These are phyloP conservation scores for Suhomyces pyralidae DNA, from an alignment of 805 yeast genomes.

Conservation along the genomic window DNA sequence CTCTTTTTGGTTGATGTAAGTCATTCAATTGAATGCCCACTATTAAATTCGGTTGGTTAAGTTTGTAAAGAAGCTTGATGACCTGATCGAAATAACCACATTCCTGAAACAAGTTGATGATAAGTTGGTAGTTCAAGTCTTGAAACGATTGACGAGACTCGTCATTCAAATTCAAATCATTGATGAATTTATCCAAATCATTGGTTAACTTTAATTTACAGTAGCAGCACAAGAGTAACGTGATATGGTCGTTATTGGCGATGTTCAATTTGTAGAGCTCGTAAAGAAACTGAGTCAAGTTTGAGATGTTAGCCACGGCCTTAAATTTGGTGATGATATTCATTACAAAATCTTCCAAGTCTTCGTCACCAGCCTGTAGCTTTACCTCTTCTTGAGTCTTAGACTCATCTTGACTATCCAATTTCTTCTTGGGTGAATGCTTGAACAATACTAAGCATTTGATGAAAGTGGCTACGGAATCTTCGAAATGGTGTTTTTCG, in stretches of 20 bases:
- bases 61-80: slow-evolving; percentile 62
- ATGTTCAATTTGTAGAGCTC: slow-evolving; percentile 51
- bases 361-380: slow-evolving; percentile 14
- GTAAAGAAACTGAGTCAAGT: slow-evolving; percentile 62
- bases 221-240: slow-evolving; percentile 72
- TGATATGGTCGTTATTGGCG: slow-evolving; percentile 78
- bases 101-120: slow-evolving; percentile 69
- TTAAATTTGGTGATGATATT: slow-evolving; percentile 76
- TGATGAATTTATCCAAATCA: slow-evolving; percentile 57
- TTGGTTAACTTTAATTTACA: slow-evolving; percentile 67
- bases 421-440: background rate
- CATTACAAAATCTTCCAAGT: slow-evolving; percentile 48
- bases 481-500: slow-evolving; percentile 59
- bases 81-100: slow-evolving; percentile 67
- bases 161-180: slow-evolving; percentile 29
- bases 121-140: slow-evolving; percentile 64
- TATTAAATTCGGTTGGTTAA: slow-evolving; percentile 69
- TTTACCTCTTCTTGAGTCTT: background rate
- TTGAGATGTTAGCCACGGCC: slow-evolving; percentile 68
- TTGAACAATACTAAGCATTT: slow-evolving; percentile 32
- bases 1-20: slow-evolving; percentile 54
- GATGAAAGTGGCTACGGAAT: slow-evolving; percentile 74
- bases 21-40: slow-evolving; percentile 74
- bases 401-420: background rate
- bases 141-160: slow-evolving; percentile 14